Base-by-base conservation (phyloP, 2,329 filamentous ascomycete species). In the Phyllosticta citriasiana region DNA sequence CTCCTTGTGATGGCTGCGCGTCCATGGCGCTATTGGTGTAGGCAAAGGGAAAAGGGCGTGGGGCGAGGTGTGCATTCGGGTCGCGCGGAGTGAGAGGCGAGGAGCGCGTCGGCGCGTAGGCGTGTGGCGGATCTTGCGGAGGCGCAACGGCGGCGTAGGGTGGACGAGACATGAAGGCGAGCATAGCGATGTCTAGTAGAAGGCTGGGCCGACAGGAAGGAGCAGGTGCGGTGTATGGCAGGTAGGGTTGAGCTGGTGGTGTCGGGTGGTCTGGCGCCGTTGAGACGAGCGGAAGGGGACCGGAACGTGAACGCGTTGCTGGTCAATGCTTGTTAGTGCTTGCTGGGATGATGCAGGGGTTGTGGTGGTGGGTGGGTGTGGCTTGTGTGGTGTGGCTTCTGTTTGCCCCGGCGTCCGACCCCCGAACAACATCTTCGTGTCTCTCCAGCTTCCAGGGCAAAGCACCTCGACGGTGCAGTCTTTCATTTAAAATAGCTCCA, bases 21-120 rank as follows among this genome's bases (percentile, higher is more conserved):
- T 55, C 51, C 58, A 57, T 59, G 10, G 57, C 12, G 16, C 54
- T 30, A 30, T 55, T 55, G 1, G 52, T 51, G 55, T 14, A 52
- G 14, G 58, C 53, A 4, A 50, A 53, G 25, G 55, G 50, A 22
- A 40, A 35, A 16, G 59, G 59, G 22, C 50, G 54, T 3, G 27
- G 53, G 6, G 27, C 19, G 40, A 30, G 47, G 25, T 30, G 27
- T 5, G 26, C 60, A 57, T 62, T 62, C 25, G 53, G 10, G 40
- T 56, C 26, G 14, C 61, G 35, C n/a, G 61, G 57, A 16, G 47
- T 53, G 61, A 62, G 61, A n/a, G 61, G 61, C 16, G 61, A 62
- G 2, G 61, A 47, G 26, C 57, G 61, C 57, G 61, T 55, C 40
- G 61, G 61, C 61, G 30, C 35, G 53, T 62, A 62, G 19, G 60